Percentiles rank a stretch among this genome's conserved stretches.
phyloP scores from a whole-genome alignment of 2,329 filamentous ascomycete species.

The Cladosporium colombiae region DNA sequence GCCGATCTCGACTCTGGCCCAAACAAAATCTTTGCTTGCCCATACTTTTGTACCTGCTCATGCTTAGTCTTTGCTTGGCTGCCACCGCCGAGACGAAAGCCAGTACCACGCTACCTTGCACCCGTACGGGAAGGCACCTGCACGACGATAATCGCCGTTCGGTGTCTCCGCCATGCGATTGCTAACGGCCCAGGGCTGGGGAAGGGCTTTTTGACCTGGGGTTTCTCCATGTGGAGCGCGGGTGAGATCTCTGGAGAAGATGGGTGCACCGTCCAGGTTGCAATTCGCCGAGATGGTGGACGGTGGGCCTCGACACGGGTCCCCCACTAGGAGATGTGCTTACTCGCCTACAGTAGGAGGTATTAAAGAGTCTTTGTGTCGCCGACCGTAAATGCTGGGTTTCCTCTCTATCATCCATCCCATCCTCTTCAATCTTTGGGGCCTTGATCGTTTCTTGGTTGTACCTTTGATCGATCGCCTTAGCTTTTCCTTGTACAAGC shows the following conservation, averaged over 20 bases:
- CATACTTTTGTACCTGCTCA: neutral
- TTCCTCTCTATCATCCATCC: neutral
- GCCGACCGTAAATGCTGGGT: neutral
- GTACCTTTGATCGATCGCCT: slow-evolving; percentile 13
- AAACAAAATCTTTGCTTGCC: slow-evolving; percentile 6
- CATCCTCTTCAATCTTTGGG: neutral
- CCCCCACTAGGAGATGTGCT: slow-evolving; percentile 3
- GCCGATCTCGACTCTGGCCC: slow-evolving; percentile 6
- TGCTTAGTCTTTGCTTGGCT: slow-evolving; percentile 12
- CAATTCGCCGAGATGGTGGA: slow-evolving; percentile 1
- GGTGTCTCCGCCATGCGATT: slow-evolving; percentile 16
- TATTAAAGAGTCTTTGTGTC: slow-evolving; percentile 14
- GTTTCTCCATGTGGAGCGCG: slow-evolving; percentile 14
- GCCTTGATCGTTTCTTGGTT: slow-evolving; percentile 5
- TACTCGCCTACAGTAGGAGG: too few species aligned
- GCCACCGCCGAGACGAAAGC: neutral
- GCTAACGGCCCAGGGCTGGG: neutral
- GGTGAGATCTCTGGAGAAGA: slow-evolving; percentile 10
- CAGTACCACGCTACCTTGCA: slow-evolving; percentile 15
- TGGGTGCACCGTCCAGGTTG: slow-evolving; percentile 5
- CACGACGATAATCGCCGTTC: slow-evolving; percentile 15
- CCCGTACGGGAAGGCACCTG: neutral
- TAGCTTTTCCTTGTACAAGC: slow-evolving; percentile 7
- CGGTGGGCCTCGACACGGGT: neutral
- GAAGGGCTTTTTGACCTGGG: neutral